Percentiles rank a stretch among this genome's conserved stretches.
Conservation (phyloP, 768 basidiomycete genomes). For the Suillus americanus region DNA sequence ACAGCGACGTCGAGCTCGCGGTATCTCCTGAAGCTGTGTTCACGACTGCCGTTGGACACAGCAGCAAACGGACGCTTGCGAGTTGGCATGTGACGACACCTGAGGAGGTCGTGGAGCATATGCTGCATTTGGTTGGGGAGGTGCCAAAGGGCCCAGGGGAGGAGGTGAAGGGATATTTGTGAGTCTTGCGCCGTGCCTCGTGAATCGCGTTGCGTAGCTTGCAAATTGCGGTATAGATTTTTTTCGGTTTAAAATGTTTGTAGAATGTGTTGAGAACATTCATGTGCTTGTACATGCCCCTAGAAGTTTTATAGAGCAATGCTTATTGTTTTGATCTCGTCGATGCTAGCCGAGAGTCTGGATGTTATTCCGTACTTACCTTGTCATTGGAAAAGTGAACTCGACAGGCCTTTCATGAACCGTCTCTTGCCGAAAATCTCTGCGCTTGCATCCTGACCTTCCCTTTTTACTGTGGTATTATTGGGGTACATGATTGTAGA, state of each 20-base stretch:
- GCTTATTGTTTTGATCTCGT: background rate
- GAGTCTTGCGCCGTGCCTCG: background rate
- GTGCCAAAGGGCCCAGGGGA: background rate
- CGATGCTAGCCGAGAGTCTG: background rate
- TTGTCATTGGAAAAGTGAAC: too few relatives aligned
- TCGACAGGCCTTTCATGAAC: too few relatives aligned
- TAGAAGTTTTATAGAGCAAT: background rate
- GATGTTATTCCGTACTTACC: too few relatives aligned
- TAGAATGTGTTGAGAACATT: background rate
- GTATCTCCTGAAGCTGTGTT: slow-evolving; percentile 75
- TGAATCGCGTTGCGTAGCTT: background rate
- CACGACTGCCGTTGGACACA: slow-evolving; percentile 91
- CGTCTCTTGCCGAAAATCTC: too few relatives aligned
- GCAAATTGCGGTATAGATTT: background rate
- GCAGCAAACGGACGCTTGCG: slow-evolving; percentile 85
- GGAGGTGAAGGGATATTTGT: slow-evolving; percentile 1
- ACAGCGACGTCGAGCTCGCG: slow-evolving; percentile 52
- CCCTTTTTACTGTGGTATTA: too few relatives aligned
- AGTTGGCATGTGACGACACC: slow-evolving; percentile 92
- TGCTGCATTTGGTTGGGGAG: slow-evolving; percentile 60
- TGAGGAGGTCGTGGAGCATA: slow-evolving; percentile 79
- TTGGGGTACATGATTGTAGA: too few relatives aligned
- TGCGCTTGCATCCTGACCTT: too few relatives aligned
- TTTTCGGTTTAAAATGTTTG: background rate
- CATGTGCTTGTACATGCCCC: background rate